phyloP scores from a whole-genome alignment of 1,284 basidiomycete genomes.

The Rhodofomes roseus region DNA sequence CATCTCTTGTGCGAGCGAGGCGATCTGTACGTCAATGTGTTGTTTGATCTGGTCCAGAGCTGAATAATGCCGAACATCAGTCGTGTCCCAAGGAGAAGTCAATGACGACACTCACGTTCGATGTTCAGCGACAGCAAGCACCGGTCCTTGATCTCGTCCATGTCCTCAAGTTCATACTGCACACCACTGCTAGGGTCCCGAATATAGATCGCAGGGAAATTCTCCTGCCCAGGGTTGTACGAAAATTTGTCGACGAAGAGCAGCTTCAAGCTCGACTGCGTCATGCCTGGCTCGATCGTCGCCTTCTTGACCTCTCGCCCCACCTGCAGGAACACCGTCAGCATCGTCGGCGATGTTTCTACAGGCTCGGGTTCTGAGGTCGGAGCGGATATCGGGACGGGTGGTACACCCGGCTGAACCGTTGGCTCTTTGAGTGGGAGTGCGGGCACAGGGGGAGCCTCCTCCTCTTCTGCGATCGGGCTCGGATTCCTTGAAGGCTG shows the following conservation, averaged over 20 bases:
- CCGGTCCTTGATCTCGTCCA: constrained; percentile 89
- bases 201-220: constrained; percentile 96
- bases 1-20: constrained; percentile 83
- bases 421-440: constrained; percentile 21
- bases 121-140: constrained; percentile 91
- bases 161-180: constrained; percentile 94
- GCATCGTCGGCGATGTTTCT: constrained; percentile 32
- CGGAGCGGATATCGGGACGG: not conserved
- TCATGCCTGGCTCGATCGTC: constrained; percentile 64
- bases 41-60: constrained; percentile 98
- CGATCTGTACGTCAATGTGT: constrained; percentile 91
- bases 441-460: constrained; percentile 48
- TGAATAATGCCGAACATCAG: constrained; percentile 28
- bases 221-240: constrained; percentile 89
- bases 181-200: constrained; percentile 89
- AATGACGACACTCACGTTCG: constrained; percentile 70
- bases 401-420: not conserved
- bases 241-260: constrained; percentile 95
- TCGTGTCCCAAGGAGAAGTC: not conserved
- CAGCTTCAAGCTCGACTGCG: constrained; percentile 73
- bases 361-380: constrained; percentile 1
- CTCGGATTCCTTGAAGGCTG: constrained; percentile 28
- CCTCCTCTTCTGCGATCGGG: constrained; percentile 36
- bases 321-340: constrained; percentile 84
- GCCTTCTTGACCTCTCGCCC: constrained; percentile 93